Evolutionary conservation across 306 rosid genomes (phyloP).

Genomic region (Cucumis sativus): Cucumber_9930_V3 NC_026660.2:5415001-5415500

Average conservation of each 20-base stretch:
- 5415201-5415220: background rate
- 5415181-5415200: no score
- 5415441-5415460: background rate
- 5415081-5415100: conserved; percentile 20
- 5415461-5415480: background rate
- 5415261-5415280: no score
- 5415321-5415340: background rate
- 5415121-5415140: conserved; percentile 15
- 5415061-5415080: background rate
- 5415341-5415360: background rate
- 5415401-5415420: conserved; percentile 8
- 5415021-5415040: no score
- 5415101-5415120: conserved; percentile 10
- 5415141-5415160: conserved; percentile 18
- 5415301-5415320: no score
- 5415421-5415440: conserved; percentile 15
- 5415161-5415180: background rate
- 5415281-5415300: no score
- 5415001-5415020: no score
- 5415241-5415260: no score
- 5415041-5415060: background rate
- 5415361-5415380: conserved; percentile 10
- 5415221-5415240: no score
- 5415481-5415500: background rate
- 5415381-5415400: conserved; percentile 17